A percentile compares a stretch with the other conserved stretches of the same genome.
Conservation (phyloP, 208 protist genomes). For the Crithidia thermophila region DNA sequence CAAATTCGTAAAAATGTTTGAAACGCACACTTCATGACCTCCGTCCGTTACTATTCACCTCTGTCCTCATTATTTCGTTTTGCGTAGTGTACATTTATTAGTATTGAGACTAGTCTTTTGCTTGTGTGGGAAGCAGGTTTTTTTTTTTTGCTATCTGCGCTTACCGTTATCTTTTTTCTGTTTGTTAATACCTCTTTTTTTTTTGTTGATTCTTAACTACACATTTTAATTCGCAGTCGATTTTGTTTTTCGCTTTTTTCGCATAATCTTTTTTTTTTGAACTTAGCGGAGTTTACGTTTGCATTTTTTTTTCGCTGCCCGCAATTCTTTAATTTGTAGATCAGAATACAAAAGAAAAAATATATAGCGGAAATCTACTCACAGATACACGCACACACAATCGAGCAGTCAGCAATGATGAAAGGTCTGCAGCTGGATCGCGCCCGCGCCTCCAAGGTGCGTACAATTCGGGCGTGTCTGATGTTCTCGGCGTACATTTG, state of each 20-base stretch:
- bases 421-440: not conserved
- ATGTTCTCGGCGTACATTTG: constrained; percentile 13
- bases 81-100: too few relatives aligned
- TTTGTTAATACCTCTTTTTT: constrained; percentile 4
- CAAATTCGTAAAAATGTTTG: too few relatives aligned
- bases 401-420: too few relatives aligned
- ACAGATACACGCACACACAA: not conserved
- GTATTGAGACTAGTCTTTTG: not conserved
- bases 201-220: constrained; percentile 1
- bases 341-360: too few relatives aligned
- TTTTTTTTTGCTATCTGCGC: not conserved
- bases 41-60: too few relatives aligned
- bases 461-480: constrained; percentile 14
- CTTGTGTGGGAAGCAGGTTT: not conserved
- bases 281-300: too few relatives aligned
- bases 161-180: not conserved
- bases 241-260: not conserved
- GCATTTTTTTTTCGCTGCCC: too few relatives aligned
- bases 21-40: too few relatives aligned
- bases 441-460: constrained; percentile 12
- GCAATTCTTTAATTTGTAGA: too few relatives aligned
- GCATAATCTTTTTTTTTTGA: not conserved
- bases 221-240: not conserved
- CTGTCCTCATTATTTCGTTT: too few relatives aligned
- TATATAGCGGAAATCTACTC: not conserved